Evolutionary conservation across 768 basidiomycete species (phyloP).

Genomic region (Boletus rubescentipes): DNA sequence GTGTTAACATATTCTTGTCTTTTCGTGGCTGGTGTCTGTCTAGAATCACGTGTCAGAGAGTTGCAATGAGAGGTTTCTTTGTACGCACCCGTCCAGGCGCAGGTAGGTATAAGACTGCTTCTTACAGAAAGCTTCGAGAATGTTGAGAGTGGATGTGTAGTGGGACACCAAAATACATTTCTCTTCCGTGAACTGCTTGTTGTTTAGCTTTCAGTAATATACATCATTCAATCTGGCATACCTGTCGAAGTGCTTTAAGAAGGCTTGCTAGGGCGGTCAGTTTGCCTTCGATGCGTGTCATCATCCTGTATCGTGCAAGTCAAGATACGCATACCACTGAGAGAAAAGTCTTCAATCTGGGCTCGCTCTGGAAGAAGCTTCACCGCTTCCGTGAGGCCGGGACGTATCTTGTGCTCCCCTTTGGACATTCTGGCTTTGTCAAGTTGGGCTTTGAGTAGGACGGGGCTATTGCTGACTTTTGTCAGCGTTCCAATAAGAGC

Average conservation of each 20-base stretch:
- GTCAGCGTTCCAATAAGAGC: constrained; percentile 77
- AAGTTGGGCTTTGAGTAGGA: constrained; percentile 76
- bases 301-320: background rate
- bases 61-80: background rate
- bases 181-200: constrained; percentile 69
- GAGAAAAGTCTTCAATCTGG: constrained; percentile 65
- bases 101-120: constrained; percentile 73
- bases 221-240: constrained; percentile 22
- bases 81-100: constrained; percentile 78
- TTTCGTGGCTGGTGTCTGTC: constrained; percentile 74
- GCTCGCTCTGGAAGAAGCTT: constrained; percentile 58
- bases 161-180: constrained; percentile 98
- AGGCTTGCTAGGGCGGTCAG: constrained; percentile 64
- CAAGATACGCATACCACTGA: constrained; percentile 62
- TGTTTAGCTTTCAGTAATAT: background rate
- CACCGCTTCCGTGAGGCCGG: constrained; percentile 58
- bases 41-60: constrained; percentile 27
- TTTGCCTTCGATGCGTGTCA: constrained; percentile 56
- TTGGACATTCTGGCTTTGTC: constrained; percentile 55
- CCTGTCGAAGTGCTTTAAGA: constrained; percentile 59
- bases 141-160: constrained; percentile 90
- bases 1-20: constrained; percentile 84
- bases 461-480: constrained; percentile 92
- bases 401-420: constrained; percentile 42
- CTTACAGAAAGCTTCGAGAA: constrained; percentile 85